Evolutionary conservation across 129 eudicot genomes (phyloP).

Genomic region (Artemisia argyi): DNA sequence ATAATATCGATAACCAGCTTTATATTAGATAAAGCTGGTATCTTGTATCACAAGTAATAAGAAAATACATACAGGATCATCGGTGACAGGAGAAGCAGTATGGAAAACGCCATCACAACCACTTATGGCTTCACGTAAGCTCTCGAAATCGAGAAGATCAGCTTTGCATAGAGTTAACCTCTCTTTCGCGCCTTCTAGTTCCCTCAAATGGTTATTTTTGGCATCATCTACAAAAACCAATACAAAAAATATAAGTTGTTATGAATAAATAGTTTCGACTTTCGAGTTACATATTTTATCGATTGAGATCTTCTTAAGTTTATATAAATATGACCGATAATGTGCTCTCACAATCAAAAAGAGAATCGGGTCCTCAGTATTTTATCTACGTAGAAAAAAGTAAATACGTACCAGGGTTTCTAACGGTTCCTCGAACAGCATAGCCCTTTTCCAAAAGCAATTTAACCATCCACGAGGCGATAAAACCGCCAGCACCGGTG

Average conservation of each 20-base stretch:
- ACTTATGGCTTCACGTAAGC: slow-evolving; percentile 79
- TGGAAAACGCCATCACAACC: slow-evolving; percentile 98
- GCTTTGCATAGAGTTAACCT: slow-evolving; percentile 79
- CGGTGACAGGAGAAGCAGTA: slow-evolving; percentile 95
- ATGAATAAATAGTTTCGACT: neutral
- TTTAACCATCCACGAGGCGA: slow-evolving; percentile 97
- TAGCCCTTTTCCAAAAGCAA: slow-evolving; percentile 84
- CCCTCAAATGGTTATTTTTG: slow-evolving; percentile 77
- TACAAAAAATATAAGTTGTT: neutral
- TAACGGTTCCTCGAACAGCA: slow-evolving; percentile 79
- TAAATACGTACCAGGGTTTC: slow-evolving; percentile 71
- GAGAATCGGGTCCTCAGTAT: too few relatives aligned
- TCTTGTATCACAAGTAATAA: neutral
- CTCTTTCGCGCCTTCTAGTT: slow-evolving; percentile 91
- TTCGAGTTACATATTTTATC: too few relatives aligned
- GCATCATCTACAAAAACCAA: slow-evolving; percentile 60
- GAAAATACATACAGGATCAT: slow-evolving; percentile 67
- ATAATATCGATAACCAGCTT: too few relatives aligned
- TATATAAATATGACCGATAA: too few relatives aligned
- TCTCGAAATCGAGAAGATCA: slow-evolving; percentile 84
- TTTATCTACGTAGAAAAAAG: neutral
- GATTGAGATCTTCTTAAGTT: too few relatives aligned
- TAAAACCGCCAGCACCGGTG: slow-evolving; percentile 99
- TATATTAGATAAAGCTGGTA: too few relatives aligned
- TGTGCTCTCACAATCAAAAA: neutral